Evolutionary conservation across 2,329 filamentous ascomycete genomes (phyloP).

Genomic region (Monosporascus sp.): DNA sequence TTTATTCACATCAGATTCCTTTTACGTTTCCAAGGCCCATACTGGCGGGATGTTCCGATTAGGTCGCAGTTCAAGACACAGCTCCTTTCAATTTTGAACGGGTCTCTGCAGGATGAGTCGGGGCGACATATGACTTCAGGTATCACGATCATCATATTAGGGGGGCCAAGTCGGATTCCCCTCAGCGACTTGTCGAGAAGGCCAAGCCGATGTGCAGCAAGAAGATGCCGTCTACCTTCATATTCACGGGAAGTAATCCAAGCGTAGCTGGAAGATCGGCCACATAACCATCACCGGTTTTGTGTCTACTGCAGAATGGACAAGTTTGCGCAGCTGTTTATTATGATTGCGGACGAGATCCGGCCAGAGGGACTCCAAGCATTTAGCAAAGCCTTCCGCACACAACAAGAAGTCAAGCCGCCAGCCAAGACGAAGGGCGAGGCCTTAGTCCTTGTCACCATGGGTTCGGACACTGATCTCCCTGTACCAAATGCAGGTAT

Average conservation of each 20-base stretch:
- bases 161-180: conserved; percentile 58
- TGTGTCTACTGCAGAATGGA: too few species aligned
- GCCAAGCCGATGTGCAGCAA: conserved; percentile 38
- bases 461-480: conserved; percentile 79
- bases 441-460: conserved; percentile 65
- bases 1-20: too few species aligned
- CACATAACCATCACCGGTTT: conserved; percentile 71
- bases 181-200: conserved; percentile 44
- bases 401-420: too few species aligned
- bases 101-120: conserved; percentile 46
- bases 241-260: conserved; percentile 85
- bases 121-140: conserved; percentile 53
- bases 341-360: too few species aligned
- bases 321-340: too few species aligned
- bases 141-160: conserved; percentile 83
- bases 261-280: conserved; percentile 88
- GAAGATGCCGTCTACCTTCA: conserved; percentile 60
- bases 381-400: conserved; percentile 20
- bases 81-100: conserved; percentile 69
- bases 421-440: conserved; percentile 28
- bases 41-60: too few species aligned
- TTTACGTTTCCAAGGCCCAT: too few species aligned
- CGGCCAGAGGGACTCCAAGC: conserved; percentile 21
- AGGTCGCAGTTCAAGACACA: conserved; percentile 77
- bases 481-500: conserved; percentile 61